Percentiles rank a stretch among this genome's conserved stretches.
phyloP scores from a whole-genome alignment of 495 filamentous ascomycete genomes.

The Hypomontagnella submonticulosa region DNA sequence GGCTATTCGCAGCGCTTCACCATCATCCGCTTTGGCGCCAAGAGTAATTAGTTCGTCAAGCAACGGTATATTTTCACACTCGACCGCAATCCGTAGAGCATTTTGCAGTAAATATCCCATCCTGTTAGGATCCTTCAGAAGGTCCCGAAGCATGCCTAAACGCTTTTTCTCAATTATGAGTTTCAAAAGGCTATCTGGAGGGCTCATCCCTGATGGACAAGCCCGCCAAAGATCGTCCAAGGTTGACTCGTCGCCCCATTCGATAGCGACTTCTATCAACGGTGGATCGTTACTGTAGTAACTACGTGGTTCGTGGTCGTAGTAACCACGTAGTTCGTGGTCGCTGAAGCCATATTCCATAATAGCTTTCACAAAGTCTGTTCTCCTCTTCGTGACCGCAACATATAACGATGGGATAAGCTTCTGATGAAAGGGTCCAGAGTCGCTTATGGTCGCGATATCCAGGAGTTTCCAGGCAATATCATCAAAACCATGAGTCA shows the following conservation, averaged over 20 bases:
- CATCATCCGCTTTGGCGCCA: not conserved
- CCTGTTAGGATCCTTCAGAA: too few relatives aligned
- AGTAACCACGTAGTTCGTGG: too few relatives aligned
- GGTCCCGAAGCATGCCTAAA: too few relatives aligned
- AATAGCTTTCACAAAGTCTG: constrained; percentile 18
- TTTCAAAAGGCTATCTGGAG: not conserved
- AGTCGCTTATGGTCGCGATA: not conserved
- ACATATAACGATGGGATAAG: not conserved
- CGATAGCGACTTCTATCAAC: not conserved
- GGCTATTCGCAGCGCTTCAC: not conserved
- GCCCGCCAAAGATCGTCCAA: constrained; percentile 3
- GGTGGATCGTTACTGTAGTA: too few relatives aligned
- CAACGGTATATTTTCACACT: not conserved
- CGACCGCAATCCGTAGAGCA: not conserved
- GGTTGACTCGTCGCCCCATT: constrained; percentile 13
- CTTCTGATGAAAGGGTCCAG: not conserved
- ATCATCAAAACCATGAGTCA: constrained; percentile 20
- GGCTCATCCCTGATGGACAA: not conserved
- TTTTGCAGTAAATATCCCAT: not conserved
- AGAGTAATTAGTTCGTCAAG: constrained; percentile 8
- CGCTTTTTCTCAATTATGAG: too few relatives aligned
- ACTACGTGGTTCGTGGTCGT: too few relatives aligned
- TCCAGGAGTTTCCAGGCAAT: constrained; percentile 21
- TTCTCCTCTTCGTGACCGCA: constrained; percentile 2
- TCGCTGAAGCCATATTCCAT: not conserved